A percentile compares a stretch with the other conserved stretches of the same genome.
Conservation (phyloP, 352 stramenopile species). For the Phytophthora pseudosyringae region DNA sequence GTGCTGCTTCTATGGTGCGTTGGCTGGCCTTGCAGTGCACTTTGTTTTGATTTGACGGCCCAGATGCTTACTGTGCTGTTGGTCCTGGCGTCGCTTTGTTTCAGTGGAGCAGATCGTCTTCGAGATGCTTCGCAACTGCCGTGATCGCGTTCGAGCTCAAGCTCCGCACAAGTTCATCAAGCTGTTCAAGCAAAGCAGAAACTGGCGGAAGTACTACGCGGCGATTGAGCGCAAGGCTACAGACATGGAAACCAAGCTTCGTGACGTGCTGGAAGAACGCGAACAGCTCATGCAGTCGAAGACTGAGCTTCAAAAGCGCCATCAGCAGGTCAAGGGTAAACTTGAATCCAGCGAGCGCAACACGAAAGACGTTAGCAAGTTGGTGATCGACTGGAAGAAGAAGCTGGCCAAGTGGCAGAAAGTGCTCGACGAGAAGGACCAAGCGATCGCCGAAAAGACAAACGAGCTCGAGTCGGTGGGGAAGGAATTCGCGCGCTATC, state of each 20-base stretch:
- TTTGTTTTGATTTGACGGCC: background rate
- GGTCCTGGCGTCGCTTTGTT: background rate
- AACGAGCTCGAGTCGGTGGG: slow-evolving; percentile 35
- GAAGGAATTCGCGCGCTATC: slow-evolving; percentile 39
- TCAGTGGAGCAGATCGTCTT: slow-evolving; percentile 72
- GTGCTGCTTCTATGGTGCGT: slow-evolving; percentile 56
- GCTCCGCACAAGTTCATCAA: slow-evolving; percentile 56
- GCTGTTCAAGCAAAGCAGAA: slow-evolving; percentile 80
- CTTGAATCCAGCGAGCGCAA: slow-evolving; percentile 31
- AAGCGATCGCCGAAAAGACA: slow-evolving; percentile 33
- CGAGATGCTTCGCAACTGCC: slow-evolving; percentile 64
- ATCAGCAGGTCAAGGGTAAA: slow-evolving; percentile 31
- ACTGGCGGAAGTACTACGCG: slow-evolving; percentile 76
- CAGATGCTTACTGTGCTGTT: background rate
- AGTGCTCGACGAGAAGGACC: slow-evolving; percentile 52
- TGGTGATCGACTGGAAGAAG: slow-evolving; percentile 57
- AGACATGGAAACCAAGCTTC: slow-evolving; percentile 45
- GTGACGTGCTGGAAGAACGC: slow-evolving; percentile 37
- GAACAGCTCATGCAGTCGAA: slow-evolving; percentile 43
- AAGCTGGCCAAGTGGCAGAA: slow-evolving; percentile 64
- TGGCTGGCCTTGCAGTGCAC: background rate
- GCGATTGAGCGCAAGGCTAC: slow-evolving; percentile 53
- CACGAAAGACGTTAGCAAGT: slow-evolving; percentile 42
- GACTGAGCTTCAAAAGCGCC: slow-evolving; percentile 20
- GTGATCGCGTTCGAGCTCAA: slow-evolving; percentile 53